Percentiles rank a stretch among this genome's conserved stretches.
These are phyloP conservation scores for Coelastrella sp. DNA, from an alignment of 139 green algal genomes.

Conservation along the genomic window DNA sequence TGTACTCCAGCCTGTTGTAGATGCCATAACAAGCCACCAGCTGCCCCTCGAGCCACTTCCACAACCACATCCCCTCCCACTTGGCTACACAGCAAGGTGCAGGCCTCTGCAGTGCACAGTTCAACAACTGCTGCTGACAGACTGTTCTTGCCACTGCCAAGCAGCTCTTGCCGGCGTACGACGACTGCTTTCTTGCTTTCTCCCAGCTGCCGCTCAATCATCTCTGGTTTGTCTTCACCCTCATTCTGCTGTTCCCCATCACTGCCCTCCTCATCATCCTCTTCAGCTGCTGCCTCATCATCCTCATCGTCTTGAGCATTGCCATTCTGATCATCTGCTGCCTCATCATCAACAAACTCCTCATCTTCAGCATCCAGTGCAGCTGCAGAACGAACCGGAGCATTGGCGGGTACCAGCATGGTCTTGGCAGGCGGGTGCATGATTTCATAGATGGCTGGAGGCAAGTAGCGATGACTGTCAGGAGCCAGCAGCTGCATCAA, in stretches of 20 bases:
- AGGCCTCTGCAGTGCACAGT: conserved; percentile 46
- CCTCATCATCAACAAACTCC: conserved; percentile 30
- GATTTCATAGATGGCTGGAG: conserved; percentile 64
- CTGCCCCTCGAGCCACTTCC: conserved; percentile 75
- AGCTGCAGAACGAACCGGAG: conserved; percentile 34
- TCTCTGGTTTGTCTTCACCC: neutral
- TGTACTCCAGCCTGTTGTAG: conserved; percentile 55
- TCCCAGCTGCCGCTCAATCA: conserved; percentile 64
- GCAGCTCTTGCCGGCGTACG: conserved; percentile 74
- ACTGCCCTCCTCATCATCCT: neutral
- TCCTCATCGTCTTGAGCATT: conserved; percentile 18
- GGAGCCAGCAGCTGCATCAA: conserved; percentile 84
- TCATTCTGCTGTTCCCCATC: neutral
- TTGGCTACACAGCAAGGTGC: conserved; percentile 61
- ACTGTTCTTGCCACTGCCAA: conserved; percentile 57
- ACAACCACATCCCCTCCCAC: conserved; percentile 69
- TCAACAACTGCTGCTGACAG: conserved; percentile 62
- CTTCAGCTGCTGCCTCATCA: conserved; percentile 42
- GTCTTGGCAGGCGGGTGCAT: conserved; percentile 63
- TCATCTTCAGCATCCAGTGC: conserved; percentile 11
- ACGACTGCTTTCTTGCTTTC: conserved; percentile 82
- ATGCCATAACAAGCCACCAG: conserved; percentile 64
- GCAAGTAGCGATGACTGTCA: conserved; percentile 72
- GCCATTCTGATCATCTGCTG: neutral
- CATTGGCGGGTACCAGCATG: too few relatives aligned